Percentiles rank a stretch among this genome's conserved stretches.
Evolutionary conservation across 179 eudicot genomes (phyloP).

Genomic region (Amaranthus tricolor): DNA sequence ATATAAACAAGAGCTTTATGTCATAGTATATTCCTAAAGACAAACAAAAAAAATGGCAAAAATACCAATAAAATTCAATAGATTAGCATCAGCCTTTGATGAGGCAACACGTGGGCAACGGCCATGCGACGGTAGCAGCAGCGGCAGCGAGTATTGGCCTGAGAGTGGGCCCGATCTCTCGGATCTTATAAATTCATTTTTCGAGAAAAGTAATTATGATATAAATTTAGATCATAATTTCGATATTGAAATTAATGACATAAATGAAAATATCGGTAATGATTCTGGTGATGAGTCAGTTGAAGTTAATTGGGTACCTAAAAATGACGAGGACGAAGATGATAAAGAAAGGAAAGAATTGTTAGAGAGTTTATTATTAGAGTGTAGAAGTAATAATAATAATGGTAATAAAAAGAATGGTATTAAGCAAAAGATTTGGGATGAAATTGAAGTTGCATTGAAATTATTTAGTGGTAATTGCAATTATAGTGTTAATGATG

Average conservation of each 20-base stretch:
- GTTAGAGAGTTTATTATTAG: slow-evolving; percentile 34
- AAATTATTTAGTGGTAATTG: neutral
- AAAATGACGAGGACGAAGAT: slow-evolving; percentile 1
- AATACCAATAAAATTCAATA: slow-evolving; percentile 43
- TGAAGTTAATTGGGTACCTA: slow-evolving; percentile 11
- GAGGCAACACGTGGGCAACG: slow-evolving; percentile 34
- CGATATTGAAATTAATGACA: slow-evolving; percentile 6
- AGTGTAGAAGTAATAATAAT: slow-evolving; percentile 15
- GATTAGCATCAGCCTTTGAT: slow-evolving; percentile 55
- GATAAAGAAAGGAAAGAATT: slow-evolving; percentile 28
- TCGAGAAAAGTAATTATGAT: slow-evolving; percentile 33
- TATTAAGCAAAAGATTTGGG: slow-evolving; percentile 29
- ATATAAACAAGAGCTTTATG: slow-evolving; percentile 14
- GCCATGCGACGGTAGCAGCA: slow-evolving; percentile 48
- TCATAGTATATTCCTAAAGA: slow-evolving; percentile 9
- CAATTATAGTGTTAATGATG: neutral
- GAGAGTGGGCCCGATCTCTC: slow-evolving; percentile 40
- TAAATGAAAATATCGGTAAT: neutral
- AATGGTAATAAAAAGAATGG: slow-evolving; percentile 26
- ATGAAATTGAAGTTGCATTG: slow-evolving; percentile 32
- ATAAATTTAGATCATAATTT: slow-evolving; percentile 14
- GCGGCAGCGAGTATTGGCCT: slow-evolving; percentile 67
- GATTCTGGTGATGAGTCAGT: neutral
- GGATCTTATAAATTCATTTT: slow-evolving; percentile 53
- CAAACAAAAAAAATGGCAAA: slow-evolving; percentile 25